Evolutionary conservation across 2,329 filamentous ascomycete species (phyloP).

Genomic region (Pestalotiopsis sp.): DNA sequence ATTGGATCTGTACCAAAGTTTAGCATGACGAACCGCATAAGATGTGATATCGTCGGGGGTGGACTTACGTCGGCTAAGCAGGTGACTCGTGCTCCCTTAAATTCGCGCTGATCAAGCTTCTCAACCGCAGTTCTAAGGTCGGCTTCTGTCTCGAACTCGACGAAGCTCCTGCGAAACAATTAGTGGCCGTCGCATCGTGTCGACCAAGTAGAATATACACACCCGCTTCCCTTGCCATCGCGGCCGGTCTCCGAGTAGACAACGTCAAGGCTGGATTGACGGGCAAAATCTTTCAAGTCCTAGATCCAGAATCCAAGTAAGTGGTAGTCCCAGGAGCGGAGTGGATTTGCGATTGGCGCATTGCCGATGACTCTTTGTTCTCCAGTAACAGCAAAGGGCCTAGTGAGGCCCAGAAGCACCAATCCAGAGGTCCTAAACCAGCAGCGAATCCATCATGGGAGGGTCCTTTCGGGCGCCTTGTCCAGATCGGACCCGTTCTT

Average conservation of each 20-base stretch:
- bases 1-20: slow-evolving; percentile 64
- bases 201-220: slow-evolving; percentile 38
- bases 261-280: slow-evolving; percentile 93
- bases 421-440: slow-evolving; percentile 28
- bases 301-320: slow-evolving; percentile 84
- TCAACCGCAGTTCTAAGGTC: slow-evolving; percentile 91
- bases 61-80: slow-evolving; percentile 83
- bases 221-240: slow-evolving; percentile 92
- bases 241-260: slow-evolving; percentile 97
- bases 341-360: slow-evolving; percentile 28
- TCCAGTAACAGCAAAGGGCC: slow-evolving; percentile 32
- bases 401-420: slow-evolving; percentile 33
- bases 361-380: slow-evolving; percentile 29
- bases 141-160: slow-evolving; percentile 92
- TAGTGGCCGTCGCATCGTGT: not conserved
- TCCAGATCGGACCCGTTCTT: slow-evolving; percentile 29
- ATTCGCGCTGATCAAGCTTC: slow-evolving; percentile 90
- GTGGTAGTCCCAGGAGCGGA: slow-evolving; percentile 63
- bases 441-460: slow-evolving; percentile 29
- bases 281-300: slow-evolving; percentile 99
- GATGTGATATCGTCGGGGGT: not conserved
- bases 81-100: slow-evolving; percentile 85
- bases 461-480: slow-evolving; percentile 29
- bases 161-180: slow-evolving; percentile 67
- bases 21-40: not conserved